A percentile compares a stretch with the other conserved stretches of the same genome.
Evolutionary conservation across 108 stramenopile genomes (phyloP).

Genomic region (Stephanodiscus minutulus): DNA sequence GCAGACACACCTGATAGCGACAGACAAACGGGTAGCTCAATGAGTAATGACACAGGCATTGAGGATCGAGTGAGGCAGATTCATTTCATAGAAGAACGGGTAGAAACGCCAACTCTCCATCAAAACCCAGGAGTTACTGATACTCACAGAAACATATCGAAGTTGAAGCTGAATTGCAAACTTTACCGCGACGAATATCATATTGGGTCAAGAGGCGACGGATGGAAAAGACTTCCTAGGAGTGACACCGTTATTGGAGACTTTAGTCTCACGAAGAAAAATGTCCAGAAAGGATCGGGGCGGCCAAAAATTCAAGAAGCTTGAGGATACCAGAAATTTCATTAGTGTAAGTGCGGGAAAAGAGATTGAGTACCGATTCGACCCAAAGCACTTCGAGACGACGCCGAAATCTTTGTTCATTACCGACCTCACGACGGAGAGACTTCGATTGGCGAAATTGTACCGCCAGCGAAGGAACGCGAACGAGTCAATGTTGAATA

Average conservation of each 20-base stretch:
- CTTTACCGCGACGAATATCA: constrained; percentile 3
- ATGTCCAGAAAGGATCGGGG: constrained; percentile 27
- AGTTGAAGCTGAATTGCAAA: constrained; percentile 28
- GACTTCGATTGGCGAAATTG: constrained; percentile 45
- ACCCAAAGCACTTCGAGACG: constrained; percentile 58
- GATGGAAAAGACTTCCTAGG: constrained; percentile 36
- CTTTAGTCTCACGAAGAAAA: constrained; percentile 34
- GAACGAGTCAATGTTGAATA: constrained; percentile 44
- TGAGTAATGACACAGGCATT: not conserved
- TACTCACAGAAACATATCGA: constrained; percentile 9
- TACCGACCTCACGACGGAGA: constrained; percentile 60
- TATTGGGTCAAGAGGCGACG: constrained; percentile 31
- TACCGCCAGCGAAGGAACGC: constrained; percentile 35
- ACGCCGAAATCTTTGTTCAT: constrained; percentile 69
- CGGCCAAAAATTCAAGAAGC: constrained; percentile 44
- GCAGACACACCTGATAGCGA: not conserved
- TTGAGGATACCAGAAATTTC: constrained; percentile 60
- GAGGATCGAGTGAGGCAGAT: not conserved
- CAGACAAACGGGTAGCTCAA: not conserved
- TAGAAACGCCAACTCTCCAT: not conserved
- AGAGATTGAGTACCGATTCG: constrained; percentile 53
- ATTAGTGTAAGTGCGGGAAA: constrained; percentile 66
- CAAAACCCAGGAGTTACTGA: not conserved
- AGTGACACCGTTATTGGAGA: constrained; percentile 26
- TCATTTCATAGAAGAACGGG: not conserved